Conservation (phyloP, 2,329 filamentous ascomycete genomes). For the Incumbomyces lentus region DNA sequence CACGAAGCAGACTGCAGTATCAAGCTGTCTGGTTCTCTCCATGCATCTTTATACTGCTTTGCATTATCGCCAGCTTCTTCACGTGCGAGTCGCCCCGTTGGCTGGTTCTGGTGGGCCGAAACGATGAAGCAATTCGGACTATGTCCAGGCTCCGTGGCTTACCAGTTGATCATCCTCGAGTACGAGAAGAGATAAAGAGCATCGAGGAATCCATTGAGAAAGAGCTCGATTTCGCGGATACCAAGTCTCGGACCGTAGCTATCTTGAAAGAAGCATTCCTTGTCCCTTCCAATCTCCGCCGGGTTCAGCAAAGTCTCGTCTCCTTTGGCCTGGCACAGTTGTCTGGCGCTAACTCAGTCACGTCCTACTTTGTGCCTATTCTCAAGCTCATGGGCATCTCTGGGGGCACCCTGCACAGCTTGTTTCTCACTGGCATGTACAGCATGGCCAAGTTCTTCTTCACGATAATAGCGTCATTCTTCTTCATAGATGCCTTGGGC, state of each 20-base stretch:
- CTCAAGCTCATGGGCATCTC: constrained; percentile 29
- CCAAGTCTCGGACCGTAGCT: constrained; percentile 13
- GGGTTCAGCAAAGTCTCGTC: constrained; percentile 30
- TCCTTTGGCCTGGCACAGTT: constrained; percentile 35
- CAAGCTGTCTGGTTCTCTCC: constrained; percentile 25
- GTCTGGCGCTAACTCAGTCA: constrained; percentile 36
- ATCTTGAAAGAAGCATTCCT: constrained; percentile 30
- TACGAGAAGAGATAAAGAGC: constrained; percentile 21
- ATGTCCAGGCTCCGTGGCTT: constrained; percentile 25
- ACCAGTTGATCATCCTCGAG: constrained; percentile 22
- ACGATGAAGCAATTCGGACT: constrained; percentile 23
- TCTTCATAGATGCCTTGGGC: constrained; percentile 37
- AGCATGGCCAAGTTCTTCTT: constrained; percentile 35
- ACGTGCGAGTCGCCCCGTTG: constrained; percentile 28
- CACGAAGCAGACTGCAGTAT: constrained; percentile 24
- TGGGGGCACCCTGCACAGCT: constrained; percentile 25
- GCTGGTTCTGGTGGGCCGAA: constrained; percentile 23
- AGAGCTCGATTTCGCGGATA: constrained; percentile 9
- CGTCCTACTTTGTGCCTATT: constrained; percentile 36
- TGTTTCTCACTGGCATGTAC: constrained; percentile 34
- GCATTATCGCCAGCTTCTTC: constrained; percentile 26
- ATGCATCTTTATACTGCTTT: constrained; percentile 20
- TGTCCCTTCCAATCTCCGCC: constrained; percentile 30
- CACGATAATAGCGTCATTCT: constrained; percentile 33
- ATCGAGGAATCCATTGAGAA: constrained; percentile 23